Percentiles rank a stretch among this genome's conserved stretches.
phyloP scores from a whole-genome alignment of 2,329 filamentous ascomycete species.

The Fusarium vanettenii region DNA sequence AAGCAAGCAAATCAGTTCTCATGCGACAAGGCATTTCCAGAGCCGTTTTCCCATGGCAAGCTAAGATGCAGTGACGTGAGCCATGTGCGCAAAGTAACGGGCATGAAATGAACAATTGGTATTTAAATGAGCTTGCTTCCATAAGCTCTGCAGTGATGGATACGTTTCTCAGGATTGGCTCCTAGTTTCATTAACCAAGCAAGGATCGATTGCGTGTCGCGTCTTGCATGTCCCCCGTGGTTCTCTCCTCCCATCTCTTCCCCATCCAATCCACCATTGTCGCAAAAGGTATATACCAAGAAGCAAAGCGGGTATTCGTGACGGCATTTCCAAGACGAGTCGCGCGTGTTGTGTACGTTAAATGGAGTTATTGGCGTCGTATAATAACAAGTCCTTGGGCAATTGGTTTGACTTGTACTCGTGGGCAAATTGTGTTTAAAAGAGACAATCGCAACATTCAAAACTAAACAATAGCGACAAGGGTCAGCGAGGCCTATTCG shows the following conservation, averaged over 20 bases:
- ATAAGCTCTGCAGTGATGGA: neutral
- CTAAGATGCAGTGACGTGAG: neutral
- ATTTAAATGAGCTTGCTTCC: neutral
- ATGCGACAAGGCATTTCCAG: slow-evolving; percentile 1
- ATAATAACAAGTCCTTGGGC: neutral
- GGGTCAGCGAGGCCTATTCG: slow-evolving; percentile 3
- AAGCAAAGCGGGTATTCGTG: slow-evolving; percentile 10
- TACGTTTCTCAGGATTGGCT: neutral
- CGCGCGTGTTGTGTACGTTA: neutral
- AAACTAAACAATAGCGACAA: slow-evolving; percentile 41
- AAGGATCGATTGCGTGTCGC: neutral
- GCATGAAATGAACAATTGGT: neutral
- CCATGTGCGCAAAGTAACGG: neutral
- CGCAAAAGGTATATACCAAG: slow-evolving; percentile 10
- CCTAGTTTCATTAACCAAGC: neutral
- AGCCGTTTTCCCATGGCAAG: neutral
- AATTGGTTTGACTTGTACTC: slow-evolving; percentile 5
- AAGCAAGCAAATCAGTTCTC: slow-evolving; percentile 39
- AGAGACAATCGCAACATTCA: slow-evolving; percentile 56
- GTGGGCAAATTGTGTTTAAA: slow-evolving; percentile 36
- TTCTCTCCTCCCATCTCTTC: neutral
- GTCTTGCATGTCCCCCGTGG: slow-evolving; percentile 5
- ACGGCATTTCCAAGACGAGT: slow-evolving; percentile 18
- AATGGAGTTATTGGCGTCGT: neutral
- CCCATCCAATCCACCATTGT: slow-evolving; percentile 7